phyloP scores from a whole-genome alignment of 192 early-diverging fungal genomes.

The Lobosporangium transversale region DNA sequence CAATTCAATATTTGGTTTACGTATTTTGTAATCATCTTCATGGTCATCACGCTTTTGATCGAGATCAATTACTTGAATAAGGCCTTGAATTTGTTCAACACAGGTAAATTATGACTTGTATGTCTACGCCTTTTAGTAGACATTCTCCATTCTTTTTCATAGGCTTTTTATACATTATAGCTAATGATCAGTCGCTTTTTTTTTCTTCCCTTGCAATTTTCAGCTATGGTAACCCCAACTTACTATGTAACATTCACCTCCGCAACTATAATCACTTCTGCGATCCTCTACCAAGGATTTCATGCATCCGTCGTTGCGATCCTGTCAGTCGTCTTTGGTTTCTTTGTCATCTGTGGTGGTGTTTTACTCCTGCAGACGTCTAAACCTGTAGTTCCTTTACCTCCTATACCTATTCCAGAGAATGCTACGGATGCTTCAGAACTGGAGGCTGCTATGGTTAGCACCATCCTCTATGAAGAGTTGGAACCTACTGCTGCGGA shows the following conservation, averaged over 20 bases:
- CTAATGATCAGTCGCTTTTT: neutral
- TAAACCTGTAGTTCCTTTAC: constrained; percentile 36
- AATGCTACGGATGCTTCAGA: no score
- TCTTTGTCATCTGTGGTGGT: constrained; percentile 90
- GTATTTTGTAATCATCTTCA: constrained; percentile 81
- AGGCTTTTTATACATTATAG: neutral
- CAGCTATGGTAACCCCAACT: constrained; percentile 83
- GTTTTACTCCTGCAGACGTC: constrained; percentile 77
- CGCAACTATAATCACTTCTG: constrained; percentile 89
- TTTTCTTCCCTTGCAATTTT: neutral
- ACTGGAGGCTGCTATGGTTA: no score
- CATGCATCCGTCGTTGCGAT: constrained; percentile 75
- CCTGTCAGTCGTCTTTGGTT: constrained; percentile 84
- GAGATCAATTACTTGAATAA: constrained; percentile 99
- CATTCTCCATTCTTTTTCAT: neutral
- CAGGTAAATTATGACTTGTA: constrained; percentile 54
- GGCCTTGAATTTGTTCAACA: constrained; percentile 90
- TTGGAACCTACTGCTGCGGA: constrained; percentile 46
- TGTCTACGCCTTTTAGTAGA: neutral
- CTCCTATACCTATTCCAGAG: no score
- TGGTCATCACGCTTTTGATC: constrained; percentile 80
- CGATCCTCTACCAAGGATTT: constrained; percentile 88
- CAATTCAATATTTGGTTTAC: constrained; percentile 87
- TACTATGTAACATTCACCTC: constrained; percentile 98
- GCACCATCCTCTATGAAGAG: constrained; percentile 40